Evolutionary conservation across 305 asterid species (phyloP), one percentile per base, ranked within the genome.

Genomic region (Withania somnifera): DNA sequence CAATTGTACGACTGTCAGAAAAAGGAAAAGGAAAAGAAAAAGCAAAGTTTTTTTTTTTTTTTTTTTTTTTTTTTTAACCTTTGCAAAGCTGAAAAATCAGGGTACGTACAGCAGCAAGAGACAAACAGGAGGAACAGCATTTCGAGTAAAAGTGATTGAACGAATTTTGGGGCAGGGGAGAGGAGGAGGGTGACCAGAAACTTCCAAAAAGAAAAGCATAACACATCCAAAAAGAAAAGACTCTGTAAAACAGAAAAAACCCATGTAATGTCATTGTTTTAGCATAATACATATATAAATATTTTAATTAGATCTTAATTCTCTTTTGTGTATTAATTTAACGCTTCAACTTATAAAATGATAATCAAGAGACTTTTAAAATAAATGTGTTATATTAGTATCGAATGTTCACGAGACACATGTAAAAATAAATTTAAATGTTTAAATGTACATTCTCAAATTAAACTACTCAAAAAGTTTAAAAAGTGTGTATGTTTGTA

Each of bases 121-220:
- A 24, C 36, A 45, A 64, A 80, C 24, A 24, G 63, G 53, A 50
- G 34, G 30, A 22, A 52, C 6, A 45, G 63, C 34, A 66, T 47
- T 38, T 3, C 63, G 52, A 53, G 61, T 20, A 67, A 58, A 78
- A 38, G 50, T 60, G 69, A 81, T 26, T 68, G 84, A 45, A 54
- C 51, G 7, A 78, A 56, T 20, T 34, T 11, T 78, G 36, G 42
- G 80, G 60, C 53, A 81, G 80, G 5, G n/a, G 15, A 51, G 19
- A 13, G 52, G 38, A 17, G 58, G 86, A 82, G 75, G 85, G 85
- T 83, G 86, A 89, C 86, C 42, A 87, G 88, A 90, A 89, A 87
- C 90, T 87, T 92, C 92, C 91, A 91, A 89, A 92, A 90, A 90
- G 89, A 84, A 88, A 87, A 79, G 69, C 82, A 52, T 80, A 82